Evolutionary conservation across 208 protist genomes (phyloP), one percentile per base, ranked within the genome.

Genomic region (Kentomonas sorsogonicus): DNA sequence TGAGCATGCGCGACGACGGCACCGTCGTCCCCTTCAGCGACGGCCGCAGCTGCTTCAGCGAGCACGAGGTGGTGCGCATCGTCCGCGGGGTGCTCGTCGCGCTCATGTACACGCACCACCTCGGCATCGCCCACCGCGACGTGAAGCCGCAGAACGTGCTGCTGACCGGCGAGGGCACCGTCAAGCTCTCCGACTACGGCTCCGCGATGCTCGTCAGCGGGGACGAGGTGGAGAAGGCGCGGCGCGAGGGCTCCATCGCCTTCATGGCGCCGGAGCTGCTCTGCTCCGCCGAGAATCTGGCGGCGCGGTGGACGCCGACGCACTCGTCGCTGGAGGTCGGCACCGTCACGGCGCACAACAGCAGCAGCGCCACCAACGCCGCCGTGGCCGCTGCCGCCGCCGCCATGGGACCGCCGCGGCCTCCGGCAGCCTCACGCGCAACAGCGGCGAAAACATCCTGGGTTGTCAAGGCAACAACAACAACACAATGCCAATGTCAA

Each of bases 61-160:
- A 85, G 44, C 13, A 13, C 0, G 48, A 63, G 4, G 67, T 71
- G 20, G 66, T 63, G 16, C 66, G 64, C 22, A 55, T 79, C 0
- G 53, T 74, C 29, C 66, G 69, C 15, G 67, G 70, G 5, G 41
- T 81, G 30, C 66, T 85, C 45, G 40, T 59, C 4, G 77, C 78
- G 0, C 46, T 79, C 30, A 69, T 64, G 57, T 81, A 77, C 60
- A 55, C 63, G 16, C 77, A 86, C 72, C 68, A 74, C 36, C 60
- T 69, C 18, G 74, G 77, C 27, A 71, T 89, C 18, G 77, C 71
- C 27, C 84, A 91, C 64, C 74, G 84, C 45, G 84, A 91, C 53
- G 66, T 91, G 22, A 91, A 91, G 60, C 74, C 79, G n/a, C 69
- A 66, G 15, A 91, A 91, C 53, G 79, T 91, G 47, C 58, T 91